Conservation (phyloP, 805 yeast genomes). For the Yarrowia yakushimensis region DNA sequence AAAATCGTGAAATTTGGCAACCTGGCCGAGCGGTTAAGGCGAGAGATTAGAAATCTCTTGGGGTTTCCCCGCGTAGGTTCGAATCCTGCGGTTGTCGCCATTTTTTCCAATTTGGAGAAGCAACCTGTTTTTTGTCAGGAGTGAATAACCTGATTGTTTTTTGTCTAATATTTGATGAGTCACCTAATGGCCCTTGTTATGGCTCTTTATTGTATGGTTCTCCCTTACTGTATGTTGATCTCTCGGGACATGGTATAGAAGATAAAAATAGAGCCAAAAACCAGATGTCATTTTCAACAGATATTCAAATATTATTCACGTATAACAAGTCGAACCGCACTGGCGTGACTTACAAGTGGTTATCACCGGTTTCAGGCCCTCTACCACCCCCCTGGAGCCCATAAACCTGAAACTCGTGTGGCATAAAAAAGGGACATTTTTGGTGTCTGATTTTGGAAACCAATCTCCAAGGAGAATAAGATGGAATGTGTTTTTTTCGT, state of each 20-base stretch:
- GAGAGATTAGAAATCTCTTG: slow-evolving; percentile 23
- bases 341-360: neutral
- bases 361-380: too few relatives aligned
- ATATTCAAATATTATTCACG: too few relatives aligned
- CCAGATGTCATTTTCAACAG: neutral
- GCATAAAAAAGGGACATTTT: neutral
- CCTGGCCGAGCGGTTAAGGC: slow-evolving; percentile 26
- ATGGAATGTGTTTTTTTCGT: neutral
- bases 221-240: too few relatives aligned
- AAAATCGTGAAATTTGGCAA: neutral
- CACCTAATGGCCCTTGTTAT: too few relatives aligned
- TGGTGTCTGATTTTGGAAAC: neutral
- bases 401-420: neutral
- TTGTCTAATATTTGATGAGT: too few relatives aligned
- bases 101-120: too few relatives aligned
- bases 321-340: neutral
- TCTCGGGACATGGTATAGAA: too few relatives aligned
- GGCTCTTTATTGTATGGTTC: too few relatives aligned
- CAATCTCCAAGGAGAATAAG: neutral
- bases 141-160: too few relatives aligned
- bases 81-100: slow-evolving; percentile 24
- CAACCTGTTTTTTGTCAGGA: neutral
- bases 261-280: too few relatives aligned
- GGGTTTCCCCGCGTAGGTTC: slow-evolving; percentile 25
- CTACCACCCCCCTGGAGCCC: too few relatives aligned